Conservation (phyloP, 2,329 filamentous ascomycete species). For the Blastomyces emzantsi region DNA sequence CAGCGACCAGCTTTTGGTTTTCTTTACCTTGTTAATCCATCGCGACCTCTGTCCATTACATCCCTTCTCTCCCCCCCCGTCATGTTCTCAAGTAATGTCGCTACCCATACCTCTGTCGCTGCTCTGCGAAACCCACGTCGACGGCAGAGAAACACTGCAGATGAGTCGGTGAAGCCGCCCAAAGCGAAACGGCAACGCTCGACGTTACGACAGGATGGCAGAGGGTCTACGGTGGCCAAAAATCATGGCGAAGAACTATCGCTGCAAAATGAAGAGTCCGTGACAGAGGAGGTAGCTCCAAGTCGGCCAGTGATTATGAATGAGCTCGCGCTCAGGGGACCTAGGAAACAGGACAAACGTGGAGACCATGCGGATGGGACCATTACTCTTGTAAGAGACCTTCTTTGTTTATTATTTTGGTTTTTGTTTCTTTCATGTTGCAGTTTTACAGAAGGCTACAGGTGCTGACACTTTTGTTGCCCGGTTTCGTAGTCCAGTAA, state of each 20-base stretch:
- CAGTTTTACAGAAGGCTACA: neutral
- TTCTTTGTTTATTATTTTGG: neutral
- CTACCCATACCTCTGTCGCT: constrained; percentile 13
- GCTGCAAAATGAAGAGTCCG: neutral
- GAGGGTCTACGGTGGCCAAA: constrained; percentile 19
- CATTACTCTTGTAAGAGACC: constrained; percentile 29
- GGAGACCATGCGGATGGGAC: constrained; percentile 25
- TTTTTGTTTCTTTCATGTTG: neutral
- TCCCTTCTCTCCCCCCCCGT: constrained; percentile 10
- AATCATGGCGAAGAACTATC: constrained; percentile 4
- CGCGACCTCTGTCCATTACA: neutral
- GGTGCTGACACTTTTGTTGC: neutral
- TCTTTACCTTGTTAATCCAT: neutral
- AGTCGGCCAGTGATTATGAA: constrained; percentile 10
- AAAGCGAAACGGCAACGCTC: constrained; percentile 41
- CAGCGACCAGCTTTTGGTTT: neutral
- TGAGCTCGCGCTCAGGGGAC: constrained; percentile 30
- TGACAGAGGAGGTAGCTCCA: neutral
- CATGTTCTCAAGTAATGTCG: constrained; percentile 34
- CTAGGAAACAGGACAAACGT: constrained; percentile 31
- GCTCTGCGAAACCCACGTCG: constrained; percentile 28
- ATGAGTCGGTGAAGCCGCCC: constrained; percentile 38
- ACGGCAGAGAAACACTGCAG: constrained; percentile 35
- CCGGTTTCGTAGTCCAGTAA: constrained; percentile 61
- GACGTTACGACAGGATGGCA: constrained; percentile 31